Evolutionary conservation across 2,329 filamentous ascomycete species (phyloP).

Genomic region (Colletotrichum endophyticum): DNA sequence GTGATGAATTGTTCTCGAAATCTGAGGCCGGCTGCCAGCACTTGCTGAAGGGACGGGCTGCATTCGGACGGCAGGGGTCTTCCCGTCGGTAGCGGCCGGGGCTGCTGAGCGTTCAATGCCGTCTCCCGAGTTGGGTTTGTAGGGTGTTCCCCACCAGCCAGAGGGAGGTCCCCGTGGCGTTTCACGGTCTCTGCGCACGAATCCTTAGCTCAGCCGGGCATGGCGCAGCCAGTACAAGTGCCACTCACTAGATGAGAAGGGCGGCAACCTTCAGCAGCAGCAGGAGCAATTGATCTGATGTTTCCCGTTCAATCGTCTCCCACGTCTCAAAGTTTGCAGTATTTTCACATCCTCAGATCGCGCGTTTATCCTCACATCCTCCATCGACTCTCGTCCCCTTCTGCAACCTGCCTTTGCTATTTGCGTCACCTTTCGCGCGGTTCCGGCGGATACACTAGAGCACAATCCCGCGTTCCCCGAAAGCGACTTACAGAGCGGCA

Average conservation of each 20-base stretch:
- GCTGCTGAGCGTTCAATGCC: background rate
- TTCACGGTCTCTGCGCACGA: conserved; percentile 8
- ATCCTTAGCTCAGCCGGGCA: conserved; percentile 7
- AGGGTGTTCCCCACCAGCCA: background rate
- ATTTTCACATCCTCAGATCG: background rate
- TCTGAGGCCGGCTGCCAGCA: background rate
- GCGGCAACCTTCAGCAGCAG: background rate
- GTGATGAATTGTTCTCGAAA: background rate
- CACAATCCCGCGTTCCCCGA: background rate
- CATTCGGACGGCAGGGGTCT: conserved; percentile 15
- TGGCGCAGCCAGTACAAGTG: background rate
- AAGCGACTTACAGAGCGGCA: background rate
- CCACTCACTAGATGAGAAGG: background rate
- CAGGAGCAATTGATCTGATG: conserved; percentile 6
- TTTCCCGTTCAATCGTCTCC: background rate
- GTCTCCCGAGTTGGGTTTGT: background rate
- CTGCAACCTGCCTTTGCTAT: background rate
- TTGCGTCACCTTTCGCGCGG: background rate
- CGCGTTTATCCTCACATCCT: background rate
- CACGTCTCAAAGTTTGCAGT: background rate
- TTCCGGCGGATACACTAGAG: background rate
- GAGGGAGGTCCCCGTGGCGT: conserved; percentile 2
- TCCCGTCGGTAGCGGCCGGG: background rate
- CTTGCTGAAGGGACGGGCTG: background rate
- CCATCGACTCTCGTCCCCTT: background rate